A percentile compares a stretch with the other conserved stretches of the same genome.
phyloP scores from a whole-genome alignment of 345 rosid genomes.

The Gossypium herbaceum region DNA sequence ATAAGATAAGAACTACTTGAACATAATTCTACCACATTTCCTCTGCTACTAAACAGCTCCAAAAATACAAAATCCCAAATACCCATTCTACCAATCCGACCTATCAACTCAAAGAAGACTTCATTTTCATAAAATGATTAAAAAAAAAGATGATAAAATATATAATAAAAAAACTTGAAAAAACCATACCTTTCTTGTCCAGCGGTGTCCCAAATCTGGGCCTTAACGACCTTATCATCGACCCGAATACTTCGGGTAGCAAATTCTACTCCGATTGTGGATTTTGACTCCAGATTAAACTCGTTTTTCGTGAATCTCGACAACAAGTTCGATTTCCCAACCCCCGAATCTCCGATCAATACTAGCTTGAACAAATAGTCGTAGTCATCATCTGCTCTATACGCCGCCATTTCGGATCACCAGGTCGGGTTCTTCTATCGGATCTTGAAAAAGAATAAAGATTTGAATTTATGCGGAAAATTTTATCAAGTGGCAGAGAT shows the following conservation, averaged over 20 bases:
- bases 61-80: background rate
- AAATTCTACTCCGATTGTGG: conserved; percentile 85
- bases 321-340: conserved; percentile 72
- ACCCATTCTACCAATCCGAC: background rate
- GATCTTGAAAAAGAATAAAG: background rate
- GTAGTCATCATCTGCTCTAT: conserved; percentile 62
- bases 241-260: conserved; percentile 70
- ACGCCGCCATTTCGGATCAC: conserved; percentile 39
- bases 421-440: background rate
- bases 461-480: background rate
- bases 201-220: conserved; percentile 95
- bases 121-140: background rate
- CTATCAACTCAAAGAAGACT: background rate
- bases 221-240: conserved; percentile 76
- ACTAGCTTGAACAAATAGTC: conserved; percentile 75
- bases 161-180: background rate
- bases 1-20: background rate
- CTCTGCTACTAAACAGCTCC: background rate
- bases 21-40: background rate
- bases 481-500: background rate
- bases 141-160: background rate
- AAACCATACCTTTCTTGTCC: conserved; percentile 74
- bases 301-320: conserved; percentile 72
- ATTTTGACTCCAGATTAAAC: conserved; percentile 76
- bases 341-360: conserved; percentile 77